A percentile compares a stretch with the other conserved stretches of the same genome.
phyloP scores from a whole-genome alignment of 2,329 filamentous ascomycete species.

The Epichloe bromicola region DNA sequence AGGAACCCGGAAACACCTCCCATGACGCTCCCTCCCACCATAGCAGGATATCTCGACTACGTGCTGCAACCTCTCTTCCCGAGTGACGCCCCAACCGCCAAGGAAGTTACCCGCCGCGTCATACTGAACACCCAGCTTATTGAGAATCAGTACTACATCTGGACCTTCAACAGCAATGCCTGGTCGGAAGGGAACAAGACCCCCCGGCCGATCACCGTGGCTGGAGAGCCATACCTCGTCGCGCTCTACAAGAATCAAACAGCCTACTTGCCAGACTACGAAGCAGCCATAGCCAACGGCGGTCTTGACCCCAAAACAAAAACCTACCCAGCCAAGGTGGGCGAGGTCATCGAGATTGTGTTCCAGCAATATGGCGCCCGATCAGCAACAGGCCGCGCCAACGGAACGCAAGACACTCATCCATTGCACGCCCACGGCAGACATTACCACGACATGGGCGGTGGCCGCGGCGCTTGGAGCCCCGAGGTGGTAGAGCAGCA shows the following conservation, averaged over 20 bases:
- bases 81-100: background rate
- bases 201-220: background rate
- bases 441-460: conserved; percentile 8
- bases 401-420: conserved; percentile 7
- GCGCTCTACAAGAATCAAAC: conserved; percentile 5
- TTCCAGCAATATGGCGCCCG: conserved; percentile 25
- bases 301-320: conserved; percentile 40
- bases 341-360: conserved; percentile 43
- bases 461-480: conserved; percentile 6
- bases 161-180: conserved; percentile 21
- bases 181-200: conserved; percentile 26
- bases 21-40: conserved; percentile 1
- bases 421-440: conserved; percentile 9
- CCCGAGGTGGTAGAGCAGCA: conserved; percentile 1
- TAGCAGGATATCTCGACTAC: conserved; percentile 1
- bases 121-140: background rate
- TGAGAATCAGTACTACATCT: background rate
- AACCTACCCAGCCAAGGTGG: conserved; percentile 39
- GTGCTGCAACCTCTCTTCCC: background rate
- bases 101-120: background rate
- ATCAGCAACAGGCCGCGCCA: conserved; percentile 15
- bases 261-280: conserved; percentile 32
- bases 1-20: background rate
- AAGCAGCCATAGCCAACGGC: conserved; percentile 31
- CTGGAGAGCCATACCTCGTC: conserved; percentile 7